Evolutionary conservation across 176 grass and related monocot species (phyloP).

Genomic region (Alloteropsis semialata): DNA sequence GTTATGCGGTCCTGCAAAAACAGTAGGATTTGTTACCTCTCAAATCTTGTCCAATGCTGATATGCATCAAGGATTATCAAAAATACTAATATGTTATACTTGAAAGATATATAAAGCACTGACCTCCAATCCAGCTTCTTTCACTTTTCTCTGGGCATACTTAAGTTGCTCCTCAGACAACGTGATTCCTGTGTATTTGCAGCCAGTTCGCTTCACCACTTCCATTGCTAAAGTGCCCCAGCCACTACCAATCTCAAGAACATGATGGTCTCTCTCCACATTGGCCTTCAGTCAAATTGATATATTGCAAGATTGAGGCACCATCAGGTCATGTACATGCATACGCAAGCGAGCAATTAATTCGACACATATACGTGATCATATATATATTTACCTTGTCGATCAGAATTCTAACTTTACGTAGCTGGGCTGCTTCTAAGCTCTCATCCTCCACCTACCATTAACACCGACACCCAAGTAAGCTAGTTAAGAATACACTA

Average conservation of each 20-base stretch:
- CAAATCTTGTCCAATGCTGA: not conserved
- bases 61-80: not conserved
- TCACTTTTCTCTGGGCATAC: slow-evolving; percentile 54
- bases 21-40: not conserved
- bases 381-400: not conserved
- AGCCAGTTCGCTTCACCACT: slow-evolving; percentile 59
- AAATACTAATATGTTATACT: not conserved
- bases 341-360: not conserved
- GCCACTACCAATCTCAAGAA: slow-evolving; percentile 83
- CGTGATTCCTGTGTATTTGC: slow-evolving; percentile 83
- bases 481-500: not conserved
- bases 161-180: slow-evolving; percentile 74
- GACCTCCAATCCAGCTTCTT: slow-evolving; percentile 77
- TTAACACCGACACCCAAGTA: not conserved
- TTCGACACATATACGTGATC: not conserved
- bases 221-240: slow-evolving; percentile 82
- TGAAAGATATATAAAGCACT: not conserved
- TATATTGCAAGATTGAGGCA: not conserved
- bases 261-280: slow-evolving; percentile 60
- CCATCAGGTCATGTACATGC: not conserved
- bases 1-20: slow-evolving; percentile 48
- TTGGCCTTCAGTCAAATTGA: slow-evolving; percentile 40
- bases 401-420: slow-evolving; percentile 41
- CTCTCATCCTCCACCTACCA: slow-evolving; percentile 60
- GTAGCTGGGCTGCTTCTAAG: slow-evolving; percentile 60